Percentiles rank a stretch among this genome's conserved stretches.
phyloP scores from a whole-genome alignment of 257 asterid species.

The Nicotiana paniculata region DNA sequence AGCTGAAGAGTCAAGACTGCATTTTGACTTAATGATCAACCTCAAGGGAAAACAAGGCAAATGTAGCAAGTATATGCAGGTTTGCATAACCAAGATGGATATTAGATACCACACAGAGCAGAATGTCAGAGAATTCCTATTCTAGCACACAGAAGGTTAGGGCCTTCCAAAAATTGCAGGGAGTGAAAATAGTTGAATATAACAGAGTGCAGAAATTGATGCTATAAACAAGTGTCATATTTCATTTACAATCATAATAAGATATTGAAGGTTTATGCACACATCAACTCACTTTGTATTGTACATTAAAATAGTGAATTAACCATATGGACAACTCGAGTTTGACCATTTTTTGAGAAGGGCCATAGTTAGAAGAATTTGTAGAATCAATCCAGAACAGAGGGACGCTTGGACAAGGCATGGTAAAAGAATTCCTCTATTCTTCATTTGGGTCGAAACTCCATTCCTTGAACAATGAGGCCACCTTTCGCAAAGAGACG shows the following conservation, averaged over 20 bases:
- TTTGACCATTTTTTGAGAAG: background rate
- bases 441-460: conserved; percentile 39
- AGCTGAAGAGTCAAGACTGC: background rate
- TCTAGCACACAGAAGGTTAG: too few species aligned
- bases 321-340: background rate
- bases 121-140: too few species aligned
- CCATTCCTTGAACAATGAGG: conserved; percentile 53
- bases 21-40: background rate
- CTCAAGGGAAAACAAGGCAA: too few species aligned
- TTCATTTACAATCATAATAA: background rate
- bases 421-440: background rate
- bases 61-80: background rate
- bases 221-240: background rate
- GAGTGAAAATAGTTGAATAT: too few species aligned
- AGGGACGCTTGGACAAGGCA: background rate
- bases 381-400: background rate
- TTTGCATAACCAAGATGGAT: background rate
- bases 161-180: background rate
- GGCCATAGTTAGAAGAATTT: background rate
- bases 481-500: conserved; percentile 36
- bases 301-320: background rate
- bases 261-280: background rate
- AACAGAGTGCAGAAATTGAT: background rate
- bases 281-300: background rate
- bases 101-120: background rate